Conservation (phyloP, 345 rosid genomes). For the Gossypium bickii region DNA sequence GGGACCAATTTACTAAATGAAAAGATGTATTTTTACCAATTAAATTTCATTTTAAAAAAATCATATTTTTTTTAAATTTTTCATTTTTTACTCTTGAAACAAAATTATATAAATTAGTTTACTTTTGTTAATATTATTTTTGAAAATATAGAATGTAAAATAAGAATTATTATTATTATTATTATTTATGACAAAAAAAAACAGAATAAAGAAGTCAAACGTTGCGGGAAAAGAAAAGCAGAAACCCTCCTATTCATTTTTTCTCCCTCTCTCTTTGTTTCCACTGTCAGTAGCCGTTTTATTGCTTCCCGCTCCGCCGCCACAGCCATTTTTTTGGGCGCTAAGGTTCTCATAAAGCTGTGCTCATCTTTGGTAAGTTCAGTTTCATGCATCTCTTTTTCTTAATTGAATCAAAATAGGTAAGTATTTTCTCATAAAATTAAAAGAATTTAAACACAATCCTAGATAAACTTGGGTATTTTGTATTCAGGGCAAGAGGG, state of each 20-base stretch:
- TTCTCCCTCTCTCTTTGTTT: not conserved
- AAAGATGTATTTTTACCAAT: no score
- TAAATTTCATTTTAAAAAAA: no score
- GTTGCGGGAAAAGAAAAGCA: not conserved
- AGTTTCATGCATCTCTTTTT: not conserved
- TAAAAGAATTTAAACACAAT: not conserved
- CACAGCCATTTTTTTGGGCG: not conserved
- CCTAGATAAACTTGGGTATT: not conserved
- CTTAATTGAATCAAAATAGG: not conserved
- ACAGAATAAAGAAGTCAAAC: not conserved
- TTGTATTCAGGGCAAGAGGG: not conserved
- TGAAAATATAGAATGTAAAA: no score
- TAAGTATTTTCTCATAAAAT: not conserved
- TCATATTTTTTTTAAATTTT: no score
- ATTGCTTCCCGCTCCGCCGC: not conserved
- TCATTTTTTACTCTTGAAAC: no score
- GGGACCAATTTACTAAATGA: no score
- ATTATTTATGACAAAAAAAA: no score
- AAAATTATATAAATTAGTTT: no score
- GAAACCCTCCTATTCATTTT: not conserved
- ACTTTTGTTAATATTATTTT: no score
- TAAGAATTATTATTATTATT: no score
- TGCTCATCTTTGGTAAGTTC: not conserved
- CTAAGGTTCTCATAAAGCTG: not conserved
- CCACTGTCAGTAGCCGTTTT: constrained; percentile 10